Base-by-base conservation (phyloP, 768 basidiomycete species). In the Phlegmacium glaucopus region DNA sequence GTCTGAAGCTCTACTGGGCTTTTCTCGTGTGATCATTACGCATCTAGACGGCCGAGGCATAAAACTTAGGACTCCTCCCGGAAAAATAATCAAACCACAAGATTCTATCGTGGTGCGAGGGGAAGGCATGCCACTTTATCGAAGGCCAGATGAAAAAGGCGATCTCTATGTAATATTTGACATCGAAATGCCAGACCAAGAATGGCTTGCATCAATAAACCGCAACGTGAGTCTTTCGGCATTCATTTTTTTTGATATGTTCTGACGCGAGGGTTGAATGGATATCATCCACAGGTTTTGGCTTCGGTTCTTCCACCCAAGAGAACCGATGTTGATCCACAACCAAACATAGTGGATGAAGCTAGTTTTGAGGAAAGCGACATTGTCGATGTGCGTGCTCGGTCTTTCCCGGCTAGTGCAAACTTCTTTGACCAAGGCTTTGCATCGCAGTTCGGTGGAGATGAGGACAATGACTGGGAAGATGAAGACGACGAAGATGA, bases 1-100 rank as follows among this genome's bases (percentile, higher is more conserved):
- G 25, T 94, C 94, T 9, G 95, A 99, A 67, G 90, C 94, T 3
- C 78, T 98, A 9, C 78, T 96, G 44, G 95, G 95, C n/a, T 94
- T 99, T 70, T 89, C 85, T 39, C 82, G 95, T 22, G 85, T 97
- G 52, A 69, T 96, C 17, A 71, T 99, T 48, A 89, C 85, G 6
- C 95, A 99, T 63, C 75, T 99, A 26, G 95, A 99, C 60, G 94
- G 94, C 9, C 82, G 93, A 11, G 93, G 93, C n/a, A 76, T 97
- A 43, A 82, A 80, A 30, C 79, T 96, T 10, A 69, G 81, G 0
- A 85, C 80, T 54, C 89, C 89, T 4, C 74, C 79, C 1, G 82
- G 85, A 7, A 87, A 85, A 62, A 80, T 94, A 25, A 78, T 94
- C 60, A 80, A 82, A 51, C 76, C 83, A 4, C 82, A 83, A 9